Evolutionary conservation across 2,329 filamentous ascomycete species (phyloP), one percentile per base, ranked within the genome.

Genomic region (Taxawa tesnikishii): DNA sequence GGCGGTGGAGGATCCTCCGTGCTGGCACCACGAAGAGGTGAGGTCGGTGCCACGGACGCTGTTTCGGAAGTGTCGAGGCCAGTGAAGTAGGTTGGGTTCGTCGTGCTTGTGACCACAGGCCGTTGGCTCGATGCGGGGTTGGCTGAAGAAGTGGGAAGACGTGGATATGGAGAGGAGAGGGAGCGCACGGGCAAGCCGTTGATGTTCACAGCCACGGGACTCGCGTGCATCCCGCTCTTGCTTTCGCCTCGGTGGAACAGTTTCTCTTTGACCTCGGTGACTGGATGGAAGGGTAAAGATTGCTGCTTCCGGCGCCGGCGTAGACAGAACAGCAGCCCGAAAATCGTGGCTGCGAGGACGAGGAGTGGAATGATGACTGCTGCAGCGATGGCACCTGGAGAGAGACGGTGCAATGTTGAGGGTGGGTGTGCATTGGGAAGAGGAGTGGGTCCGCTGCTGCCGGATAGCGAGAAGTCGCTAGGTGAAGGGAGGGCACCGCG

Each of bases 71-170:
- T 36, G 17, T 37, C 34, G n/a, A 37, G 21, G 3, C 34, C 34
- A 21, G 34, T 33, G 15, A 37, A 37, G 27, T 37, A 37, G 16
- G 34, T 33, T 12, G 29, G 17, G 17, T 37, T 37, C 10, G 29
- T n/a, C n/a, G n/a, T n/a, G n/a, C n/a, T n/a, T n/a, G n/a, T n/a
- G n/a, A n/a, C n/a, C n/a, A n/a, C n/a, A n/a, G n/a, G n/a, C n/a
- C n/a, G n/a, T n/a, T n/a, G n/a, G n/a, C n/a, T n/a, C n/a, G n/a
- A n/a, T n/a, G n/a, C n/a, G n/a, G n/a, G n/a, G n/a, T n/a, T n/a
- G n/a, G n/a, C n/a, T n/a, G n/a, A n/a, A n/a, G n/a, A n/a, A n/a
- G n/a, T n/a, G n/a, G n/a, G n/a, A n/a, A n/a, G n/a, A n/a, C n/a
- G n/a, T n/a, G n/a, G n/a, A n/a, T n/a, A n/a, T n/a, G n/a, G n/a